A percentile compares a stretch with the other conserved stretches of the same genome.
phyloP scores from a whole-genome alignment of 177 flowering plant genomes.

The Telopea speciosissima region DNA sequence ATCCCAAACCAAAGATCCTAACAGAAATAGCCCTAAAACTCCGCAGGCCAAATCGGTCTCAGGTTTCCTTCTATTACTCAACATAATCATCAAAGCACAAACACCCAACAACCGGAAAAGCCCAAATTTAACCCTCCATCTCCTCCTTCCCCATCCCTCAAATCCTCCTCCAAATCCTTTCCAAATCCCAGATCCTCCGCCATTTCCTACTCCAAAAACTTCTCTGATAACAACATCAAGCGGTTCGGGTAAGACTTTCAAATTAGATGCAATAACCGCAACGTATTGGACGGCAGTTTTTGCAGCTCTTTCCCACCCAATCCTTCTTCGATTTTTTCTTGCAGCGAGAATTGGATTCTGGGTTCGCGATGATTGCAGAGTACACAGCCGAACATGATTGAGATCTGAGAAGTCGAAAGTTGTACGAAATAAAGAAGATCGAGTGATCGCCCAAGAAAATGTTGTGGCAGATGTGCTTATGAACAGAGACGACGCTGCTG shows the following conservation, averaged over 20 bases:
- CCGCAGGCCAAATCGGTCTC: constrained; percentile 20
- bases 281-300: constrained; percentile 11
- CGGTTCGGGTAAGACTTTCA: constrained; percentile 17
- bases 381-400: not conserved
- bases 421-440: not conserved
- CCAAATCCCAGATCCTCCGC: constrained; percentile 26
- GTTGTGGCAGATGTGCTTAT: not conserved
- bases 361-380: not conserved
- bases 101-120: constrained; percentile 19
- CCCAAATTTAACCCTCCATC: constrained; percentile 13
- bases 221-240: constrained; percentile 25
- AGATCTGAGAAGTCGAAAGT: not conserved
- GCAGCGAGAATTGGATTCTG: not conserved
- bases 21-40: constrained; percentile 24
- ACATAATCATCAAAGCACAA: constrained; percentile 19
- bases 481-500: not conserved
- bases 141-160: constrained; percentile 26
- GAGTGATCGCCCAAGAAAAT: not conserved
- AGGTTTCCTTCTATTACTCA: constrained; percentile 16
- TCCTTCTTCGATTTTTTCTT: constrained; percentile 11
- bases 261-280: constrained; percentile 10
- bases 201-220: constrained; percentile 26
- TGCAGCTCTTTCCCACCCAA: constrained; percentile 1
- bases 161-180: constrained; percentile 28
- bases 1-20: constrained; percentile 16